phyloP scores from a whole-genome alignment of 2,329 filamentous ascomycete genomes.

The Juglanconis juglandina region DNA sequence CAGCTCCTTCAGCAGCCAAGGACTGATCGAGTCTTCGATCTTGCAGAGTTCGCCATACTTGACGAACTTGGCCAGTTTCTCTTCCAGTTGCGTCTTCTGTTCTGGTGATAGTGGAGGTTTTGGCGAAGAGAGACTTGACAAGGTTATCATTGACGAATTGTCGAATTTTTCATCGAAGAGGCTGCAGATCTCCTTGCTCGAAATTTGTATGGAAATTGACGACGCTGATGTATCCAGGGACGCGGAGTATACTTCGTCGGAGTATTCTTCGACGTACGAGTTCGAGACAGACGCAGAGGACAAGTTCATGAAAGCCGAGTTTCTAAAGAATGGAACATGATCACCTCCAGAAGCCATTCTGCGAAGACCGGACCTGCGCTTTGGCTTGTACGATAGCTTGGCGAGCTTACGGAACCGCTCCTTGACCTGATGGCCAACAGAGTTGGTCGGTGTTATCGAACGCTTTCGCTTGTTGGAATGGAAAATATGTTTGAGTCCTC shows the following conservation, averaged over 20 bases:
- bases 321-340: no score
- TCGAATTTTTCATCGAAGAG: no score
- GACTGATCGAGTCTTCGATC: background rate
- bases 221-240: background rate
- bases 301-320: background rate
- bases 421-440: background rate
- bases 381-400: background rate
- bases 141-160: background rate
- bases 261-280: background rate
- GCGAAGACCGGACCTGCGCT: background rate
- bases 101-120: background rate
- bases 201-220: no score
- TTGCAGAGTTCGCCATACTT: background rate
- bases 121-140: background rate
- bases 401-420: background rate
- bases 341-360: no score
- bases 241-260: background rate
- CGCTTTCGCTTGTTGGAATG: no score
- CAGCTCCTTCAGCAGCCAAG: background rate
- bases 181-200: no score
- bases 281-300: background rate
- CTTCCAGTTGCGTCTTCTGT: background rate
- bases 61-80: background rate
- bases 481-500: no score
- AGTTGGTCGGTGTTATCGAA: background rate